Conservation (phyloP, 2,329 filamentous ascomycete genomes). For the Trematosphaeria pertusa region DNA sequence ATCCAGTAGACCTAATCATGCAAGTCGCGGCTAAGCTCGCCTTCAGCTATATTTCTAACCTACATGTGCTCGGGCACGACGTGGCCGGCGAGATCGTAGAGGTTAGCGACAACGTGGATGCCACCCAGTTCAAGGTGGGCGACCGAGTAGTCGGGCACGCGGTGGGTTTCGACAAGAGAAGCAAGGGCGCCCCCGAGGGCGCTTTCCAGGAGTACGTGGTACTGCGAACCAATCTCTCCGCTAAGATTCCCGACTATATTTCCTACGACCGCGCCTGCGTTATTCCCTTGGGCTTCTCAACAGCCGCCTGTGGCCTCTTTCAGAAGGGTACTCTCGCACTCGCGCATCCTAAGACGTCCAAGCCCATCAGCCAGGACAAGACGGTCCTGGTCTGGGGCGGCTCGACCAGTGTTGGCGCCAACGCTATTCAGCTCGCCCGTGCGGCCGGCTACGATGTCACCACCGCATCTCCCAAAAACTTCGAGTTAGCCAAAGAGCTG, state of each 20-base stretch:
- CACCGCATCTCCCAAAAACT: conserved; percentile 56
- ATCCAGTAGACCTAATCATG: conserved; percentile 52
- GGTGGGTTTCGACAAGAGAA: conserved; percentile 14
- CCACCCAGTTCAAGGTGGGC: conserved; percentile 49
- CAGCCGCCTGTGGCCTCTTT: conserved; percentile 21
- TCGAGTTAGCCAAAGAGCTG: conserved; percentile 51
- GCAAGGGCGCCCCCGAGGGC: conserved; percentile 48
- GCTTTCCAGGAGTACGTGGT: conserved; percentile 61
- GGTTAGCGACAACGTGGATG: conserved; percentile 50
- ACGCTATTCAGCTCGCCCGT: conserved; percentile 58
- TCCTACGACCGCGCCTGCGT: conserved; percentile 58
- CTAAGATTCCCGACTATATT: conserved; percentile 56
- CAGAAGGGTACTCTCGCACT: conserved; percentile 19
- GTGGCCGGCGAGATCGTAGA: conserved; percentile 53
- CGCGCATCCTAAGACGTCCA: no score
- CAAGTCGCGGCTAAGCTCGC: conserved; percentile 25
- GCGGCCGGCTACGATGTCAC: conserved; percentile 54
- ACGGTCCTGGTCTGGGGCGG: conserved; percentile 58
- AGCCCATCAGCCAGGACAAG: conserved; percentile 23
- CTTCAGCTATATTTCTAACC: conserved; percentile 4
- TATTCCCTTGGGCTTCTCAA: conserved; percentile 32
- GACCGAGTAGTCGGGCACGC: conserved; percentile 50
- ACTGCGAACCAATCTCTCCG: conserved; percentile 54
- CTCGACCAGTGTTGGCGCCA: conserved; percentile 55
- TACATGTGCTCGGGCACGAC: conserved; percentile 42